These are phyloP conservation scores for Venustampulla echinocandica DNA, from an alignment of 495 filamentous ascomycete species.

Conservation along the genomic window DNA sequence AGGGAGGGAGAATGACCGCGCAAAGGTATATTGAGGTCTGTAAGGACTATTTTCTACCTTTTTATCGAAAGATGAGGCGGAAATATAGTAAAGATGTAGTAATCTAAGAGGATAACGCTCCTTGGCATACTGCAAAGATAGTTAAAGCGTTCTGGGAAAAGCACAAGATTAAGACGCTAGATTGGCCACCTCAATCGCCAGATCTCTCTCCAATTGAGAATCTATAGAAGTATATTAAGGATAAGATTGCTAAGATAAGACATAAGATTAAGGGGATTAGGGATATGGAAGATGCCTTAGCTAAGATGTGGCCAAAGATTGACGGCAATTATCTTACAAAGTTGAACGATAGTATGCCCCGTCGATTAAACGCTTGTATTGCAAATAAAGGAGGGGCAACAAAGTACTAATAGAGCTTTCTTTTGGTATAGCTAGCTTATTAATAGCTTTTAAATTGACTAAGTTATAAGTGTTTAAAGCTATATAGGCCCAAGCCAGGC, in stretches of 20 bases:
- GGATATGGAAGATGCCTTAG: conserved; percentile 1
- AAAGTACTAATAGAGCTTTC: no score
- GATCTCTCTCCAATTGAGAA: conserved; percentile 16
- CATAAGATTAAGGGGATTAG: neutral
- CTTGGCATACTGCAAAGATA: conserved; percentile 8
- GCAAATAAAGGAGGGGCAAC: no score
- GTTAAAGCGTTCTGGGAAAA: neutral
- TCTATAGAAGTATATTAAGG: conserved; percentile 10
- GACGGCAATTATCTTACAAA: neutral
- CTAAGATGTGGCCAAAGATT: conserved; percentile 6
- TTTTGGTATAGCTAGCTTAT: no score
- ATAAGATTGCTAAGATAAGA: neutral
- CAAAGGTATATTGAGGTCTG: conserved; percentile 3
- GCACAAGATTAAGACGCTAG: neutral
- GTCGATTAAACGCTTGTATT: no score
- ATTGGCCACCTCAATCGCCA: conserved; percentile 7
- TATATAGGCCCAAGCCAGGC: no score
- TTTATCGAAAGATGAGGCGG: conserved; percentile 4
- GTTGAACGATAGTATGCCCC: no score
- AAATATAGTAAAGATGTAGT: conserved; percentile 4
- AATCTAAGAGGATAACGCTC: conserved; percentile 9
- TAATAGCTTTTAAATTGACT: no score
- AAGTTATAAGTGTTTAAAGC: no score
- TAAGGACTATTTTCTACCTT: conserved; percentile 8
- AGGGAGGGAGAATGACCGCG: conserved; percentile 6